These are phyloP conservation scores for Tetradesmus obliquus DNA, from an alignment of 139 green algal species.

Conservation along the genomic window DNA sequence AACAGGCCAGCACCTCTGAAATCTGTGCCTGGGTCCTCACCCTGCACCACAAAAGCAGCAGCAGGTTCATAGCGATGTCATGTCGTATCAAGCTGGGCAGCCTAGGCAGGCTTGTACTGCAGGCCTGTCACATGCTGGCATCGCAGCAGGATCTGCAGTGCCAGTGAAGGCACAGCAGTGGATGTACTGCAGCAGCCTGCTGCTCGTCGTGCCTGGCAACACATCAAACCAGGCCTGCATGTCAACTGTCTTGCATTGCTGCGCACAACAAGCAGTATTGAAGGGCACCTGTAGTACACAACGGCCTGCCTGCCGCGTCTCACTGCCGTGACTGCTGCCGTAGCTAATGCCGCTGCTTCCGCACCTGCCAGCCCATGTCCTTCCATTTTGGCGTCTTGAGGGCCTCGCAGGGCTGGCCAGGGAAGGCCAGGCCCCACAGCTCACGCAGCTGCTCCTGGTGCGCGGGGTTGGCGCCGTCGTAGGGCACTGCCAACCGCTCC, in stretches of 20 bases:
- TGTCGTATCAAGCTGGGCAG: not conserved
- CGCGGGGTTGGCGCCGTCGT: constrained; percentile 40
- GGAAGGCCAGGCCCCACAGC: constrained; percentile 75
- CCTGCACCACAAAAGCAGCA: constrained; percentile 48
- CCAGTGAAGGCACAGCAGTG: too few species aligned
- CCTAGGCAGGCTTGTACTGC: not conserved
- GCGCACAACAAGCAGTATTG: too few species aligned
- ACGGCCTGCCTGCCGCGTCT: too few species aligned
- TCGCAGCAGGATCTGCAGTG: not conserved
- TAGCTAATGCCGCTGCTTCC: not conserved
- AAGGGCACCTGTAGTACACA: too few species aligned
- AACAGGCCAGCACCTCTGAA: constrained; percentile 84
- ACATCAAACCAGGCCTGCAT: too few species aligned
- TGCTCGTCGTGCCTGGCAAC: too few species aligned
- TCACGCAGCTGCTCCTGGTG: constrained; percentile 62
- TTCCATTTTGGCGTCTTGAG: constrained; percentile 77
- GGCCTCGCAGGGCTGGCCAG: constrained; percentile 47
- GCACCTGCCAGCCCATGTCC: constrained; percentile 75
- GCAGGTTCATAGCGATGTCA: not conserved
- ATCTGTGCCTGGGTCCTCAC: constrained; percentile 80
- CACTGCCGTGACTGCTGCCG: too few species aligned
- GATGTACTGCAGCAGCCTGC: not conserved
- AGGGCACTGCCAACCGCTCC: constrained; percentile 49
- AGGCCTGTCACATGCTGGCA: not conserved
- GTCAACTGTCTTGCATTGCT: too few species aligned